Evolutionary conservation across 225 moss, liverwort and hornwort species (phyloP), one percentile per base, ranked within the genome.

Genomic region (Pleurozium schreberi): DNA sequence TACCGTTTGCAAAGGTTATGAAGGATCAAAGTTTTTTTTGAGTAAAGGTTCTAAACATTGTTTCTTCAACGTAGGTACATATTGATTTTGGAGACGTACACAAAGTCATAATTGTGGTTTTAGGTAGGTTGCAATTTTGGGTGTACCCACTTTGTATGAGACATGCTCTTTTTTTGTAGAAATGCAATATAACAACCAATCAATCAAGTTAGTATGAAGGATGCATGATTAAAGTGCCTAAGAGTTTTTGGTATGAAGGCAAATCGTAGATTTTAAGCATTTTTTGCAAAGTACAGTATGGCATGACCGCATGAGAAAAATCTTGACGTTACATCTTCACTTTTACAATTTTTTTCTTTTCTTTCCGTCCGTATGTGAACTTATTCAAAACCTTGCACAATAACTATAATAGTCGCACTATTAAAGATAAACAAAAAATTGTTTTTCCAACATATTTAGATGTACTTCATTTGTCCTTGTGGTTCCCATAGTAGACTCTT

Each of bases 401-500:
- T 73, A 73, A 49, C 33, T 22, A 21, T 9, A 2, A 3, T 0
- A 50, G 1, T 33, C 0, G 0, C 5, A 50, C 19, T 3, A 21
- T 50, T 50, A 34, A 45, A 16, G 27, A 71, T 71, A 43, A 8
- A 5, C 3, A 42, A n/a, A 27, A 71, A 71, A 27, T 43, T 27
- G 9, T 0, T 43, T 43, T 27, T 71, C 28, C 10, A 71, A 27
- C 2, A 43, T 5, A 27, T 5, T 26, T 0, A 15, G 0, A 49
- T 0, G 0, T 20, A 12, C 2, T 33, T 49, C 33, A 75, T 49
- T 0, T 33, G 1, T 47, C 47, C 11, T 47, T 74, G 11, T 74
- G 1, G 4, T 7, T 31, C 47, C 1, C 28, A 17, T 6, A 43
- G 3, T 71, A 16, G 28, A 10, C 18, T 73, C 10, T 73, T 74